These are phyloP conservation scores for Claviceps lovelessii DNA, from an alignment of 2,329 filamentous ascomycete species.

Conservation along the genomic window DNA sequence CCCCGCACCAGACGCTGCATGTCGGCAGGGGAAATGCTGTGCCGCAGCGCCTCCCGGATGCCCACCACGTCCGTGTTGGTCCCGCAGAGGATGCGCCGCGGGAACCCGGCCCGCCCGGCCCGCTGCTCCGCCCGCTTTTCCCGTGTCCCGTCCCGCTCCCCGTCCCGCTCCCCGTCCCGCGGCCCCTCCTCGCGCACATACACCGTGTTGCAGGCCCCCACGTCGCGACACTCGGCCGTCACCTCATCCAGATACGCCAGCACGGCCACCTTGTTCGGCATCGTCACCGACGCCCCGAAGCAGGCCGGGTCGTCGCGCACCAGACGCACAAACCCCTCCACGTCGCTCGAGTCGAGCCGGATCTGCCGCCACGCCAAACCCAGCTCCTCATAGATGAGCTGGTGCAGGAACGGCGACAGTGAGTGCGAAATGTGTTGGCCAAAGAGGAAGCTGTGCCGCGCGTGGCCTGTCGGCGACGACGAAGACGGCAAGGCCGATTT, in stretches of 20 bases:
- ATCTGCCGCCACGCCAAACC: constrained; percentile 36
- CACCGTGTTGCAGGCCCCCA: constrained; percentile 70
- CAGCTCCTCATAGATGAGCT: constrained; percentile 36
- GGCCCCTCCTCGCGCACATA: constrained; percentile 40
- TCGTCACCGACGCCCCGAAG: constrained; percentile 56
- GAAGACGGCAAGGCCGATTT: too few relatives aligned
- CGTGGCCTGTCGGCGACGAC: neutral
- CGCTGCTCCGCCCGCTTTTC: constrained; percentile 19
- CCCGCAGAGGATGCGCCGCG: constrained; percentile 37
- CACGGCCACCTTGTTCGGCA: constrained; percentile 73
- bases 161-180: constrained; percentile 23
- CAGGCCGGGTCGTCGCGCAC: constrained; percentile 40
- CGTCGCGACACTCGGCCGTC: constrained; percentile 55
- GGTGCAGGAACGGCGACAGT: constrained; percentile 40
- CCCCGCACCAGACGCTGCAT: constrained; percentile 29
- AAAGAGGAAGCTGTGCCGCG: constrained; percentile 39
- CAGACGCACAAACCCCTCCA: constrained; percentile 34
- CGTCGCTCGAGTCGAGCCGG: constrained; percentile 37
- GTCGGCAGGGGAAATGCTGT: constrained; percentile 30
- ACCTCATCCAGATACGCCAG: constrained; percentile 58
- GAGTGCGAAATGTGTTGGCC: constrained; percentile 42
- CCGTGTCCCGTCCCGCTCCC: neutral
- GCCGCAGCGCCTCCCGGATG: constrained; percentile 56
- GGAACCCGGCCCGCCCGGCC: constrained; percentile 9
- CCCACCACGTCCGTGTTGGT: constrained; percentile 74